These are phyloP conservation scores for Hippophae tibetana DNA, from an alignment of 306 rosid species.

Conservation along the genomic window DNA sequence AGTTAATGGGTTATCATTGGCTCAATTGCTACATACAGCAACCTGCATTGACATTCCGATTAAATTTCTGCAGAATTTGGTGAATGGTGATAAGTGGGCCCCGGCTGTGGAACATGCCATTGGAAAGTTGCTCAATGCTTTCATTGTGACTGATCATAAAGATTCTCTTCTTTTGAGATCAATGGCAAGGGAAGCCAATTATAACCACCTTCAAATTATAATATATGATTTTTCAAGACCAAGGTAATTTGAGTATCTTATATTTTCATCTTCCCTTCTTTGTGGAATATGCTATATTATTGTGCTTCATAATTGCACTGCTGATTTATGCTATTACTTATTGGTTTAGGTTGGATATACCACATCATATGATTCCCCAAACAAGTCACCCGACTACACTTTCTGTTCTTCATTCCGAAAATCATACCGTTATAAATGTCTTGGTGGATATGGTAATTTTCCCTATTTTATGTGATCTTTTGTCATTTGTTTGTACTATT, in stretches of 20 bases:
- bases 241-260: slow-evolving; percentile 35
- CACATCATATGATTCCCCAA: slow-evolving; percentile 72
- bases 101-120: slow-evolving; percentile 66
- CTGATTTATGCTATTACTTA: slow-evolving; percentile 21
- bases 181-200: slow-evolving; percentile 69
- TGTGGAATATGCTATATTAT: slow-evolving; percentile 9
- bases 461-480: not conserved
- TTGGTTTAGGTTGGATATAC: slow-evolving; percentile 56
- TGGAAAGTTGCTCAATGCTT: slow-evolving; percentile 80
- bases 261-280: not conserved
- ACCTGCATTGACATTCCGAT: not conserved
- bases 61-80: slow-evolving; percentile 52
- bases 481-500: not conserved
- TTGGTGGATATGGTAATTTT: slow-evolving; percentile 66
- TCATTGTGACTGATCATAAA: slow-evolving; percentile 75
- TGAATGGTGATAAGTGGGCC: slow-evolving; percentile 68
- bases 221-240: slow-evolving; percentile 84
- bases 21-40: not conserved
- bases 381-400: slow-evolving; percentile 67
- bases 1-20: not conserved
- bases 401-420: slow-evolving; percentile 59
- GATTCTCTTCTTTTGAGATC: slow-evolving; percentile 69
- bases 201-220: slow-evolving; percentile 51
- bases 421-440: slow-evolving; percentile 64
- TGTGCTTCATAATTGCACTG: slow-evolving; percentile 1